Evolutionary conservation across 768 basidiomycete genomes (phyloP).

Genomic region (Termitomyces titanicus): DNA sequence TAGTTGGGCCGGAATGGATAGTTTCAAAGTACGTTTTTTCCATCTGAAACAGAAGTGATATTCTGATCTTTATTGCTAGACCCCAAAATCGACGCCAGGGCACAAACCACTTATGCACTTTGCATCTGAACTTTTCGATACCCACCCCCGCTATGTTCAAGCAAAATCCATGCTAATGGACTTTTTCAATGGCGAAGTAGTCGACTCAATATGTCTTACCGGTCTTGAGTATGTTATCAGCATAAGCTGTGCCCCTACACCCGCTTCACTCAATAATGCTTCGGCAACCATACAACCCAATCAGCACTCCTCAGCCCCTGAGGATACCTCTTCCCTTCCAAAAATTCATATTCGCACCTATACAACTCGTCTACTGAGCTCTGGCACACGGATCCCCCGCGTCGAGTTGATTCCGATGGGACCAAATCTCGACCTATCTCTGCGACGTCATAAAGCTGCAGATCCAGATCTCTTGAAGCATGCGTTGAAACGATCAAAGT

Average conservation of each 20-base stretch:
- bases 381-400: slow-evolving; percentile 77
- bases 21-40: slow-evolving; percentile 69
- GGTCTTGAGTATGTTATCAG: slow-evolving; percentile 89
- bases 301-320: slow-evolving; percentile 24
- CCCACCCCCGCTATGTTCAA: slow-evolving; percentile 88
- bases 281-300: slow-evolving; percentile 21
- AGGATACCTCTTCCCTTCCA: slow-evolving; percentile 54
- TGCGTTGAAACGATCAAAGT: slow-evolving; percentile 80
- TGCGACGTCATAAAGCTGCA: slow-evolving; percentile 72
- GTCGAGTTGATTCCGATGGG: slow-evolving; percentile 88
- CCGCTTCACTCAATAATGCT: slow-evolving; percentile 47
- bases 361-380: slow-evolving; percentile 66
- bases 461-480: slow-evolving; percentile 78
- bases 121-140: slow-evolving; percentile 91
- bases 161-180: slow-evolving; percentile 89
- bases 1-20: slow-evolving; percentile 70
- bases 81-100: slow-evolving; percentile 84
- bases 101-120: slow-evolving; percentile 94
- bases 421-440: slow-evolving; percentile 77
- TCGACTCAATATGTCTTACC: slow-evolving; percentile 78
- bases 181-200: slow-evolving; percentile 85
- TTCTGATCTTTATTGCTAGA: slow-evolving; percentile 41
- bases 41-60: neutral
- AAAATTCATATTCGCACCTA: slow-evolving; percentile 88
- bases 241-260: slow-evolving; percentile 67